Conservation (phyloP, 2,329 filamentous ascomycete genomes). For the Penicillium verrucosum region DNA sequence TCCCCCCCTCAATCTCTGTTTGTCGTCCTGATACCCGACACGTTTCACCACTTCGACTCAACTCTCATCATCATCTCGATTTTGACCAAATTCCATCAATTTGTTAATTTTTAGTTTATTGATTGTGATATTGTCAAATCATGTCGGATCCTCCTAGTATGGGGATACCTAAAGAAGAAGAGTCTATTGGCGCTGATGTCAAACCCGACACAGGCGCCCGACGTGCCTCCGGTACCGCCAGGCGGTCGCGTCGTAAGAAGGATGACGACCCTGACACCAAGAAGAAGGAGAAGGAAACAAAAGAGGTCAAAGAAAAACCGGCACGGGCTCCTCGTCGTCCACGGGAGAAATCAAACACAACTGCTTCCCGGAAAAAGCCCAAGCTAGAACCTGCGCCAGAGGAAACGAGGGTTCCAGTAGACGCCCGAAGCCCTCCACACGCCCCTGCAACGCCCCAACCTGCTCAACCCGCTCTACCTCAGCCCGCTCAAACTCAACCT, state of each 20-base stretch:
- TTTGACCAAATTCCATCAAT: constrained; percentile 18
- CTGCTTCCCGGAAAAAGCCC: constrained; percentile 47
- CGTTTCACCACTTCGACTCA: constrained; percentile 11
- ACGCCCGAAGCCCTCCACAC: constrained; percentile 12
- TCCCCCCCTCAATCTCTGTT: constrained; percentile 2
- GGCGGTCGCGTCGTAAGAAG: constrained; percentile 43
- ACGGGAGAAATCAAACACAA: constrained; percentile 36
- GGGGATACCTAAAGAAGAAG: constrained; percentile 29
- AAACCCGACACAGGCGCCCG: constrained; percentile 28
- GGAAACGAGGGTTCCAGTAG: constrained; percentile 12
- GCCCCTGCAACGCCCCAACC: constrained; percentile 9
- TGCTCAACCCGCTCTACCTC: background rate
- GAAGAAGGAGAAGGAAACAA: constrained; percentile 30
- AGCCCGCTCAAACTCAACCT: background rate
- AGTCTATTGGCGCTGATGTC: constrained; percentile 20
- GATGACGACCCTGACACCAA: constrained; percentile 33
- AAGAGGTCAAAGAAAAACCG: constrained; percentile 21
- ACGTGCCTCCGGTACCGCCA: constrained; percentile 30
- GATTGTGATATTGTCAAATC: background rate
- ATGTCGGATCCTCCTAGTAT: constrained; percentile 33
- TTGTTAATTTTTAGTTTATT: constrained; percentile 1
- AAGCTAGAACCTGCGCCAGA: constrained; percentile 38
- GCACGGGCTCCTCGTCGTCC: constrained; percentile 32
- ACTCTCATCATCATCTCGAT: constrained; percentile 6
- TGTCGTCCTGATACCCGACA: constrained; percentile 3